These are phyloP conservation scores for Wickerhamia fluorescens DNA, from an alignment of 805 yeast species.

Conservation along the genomic window DNA sequence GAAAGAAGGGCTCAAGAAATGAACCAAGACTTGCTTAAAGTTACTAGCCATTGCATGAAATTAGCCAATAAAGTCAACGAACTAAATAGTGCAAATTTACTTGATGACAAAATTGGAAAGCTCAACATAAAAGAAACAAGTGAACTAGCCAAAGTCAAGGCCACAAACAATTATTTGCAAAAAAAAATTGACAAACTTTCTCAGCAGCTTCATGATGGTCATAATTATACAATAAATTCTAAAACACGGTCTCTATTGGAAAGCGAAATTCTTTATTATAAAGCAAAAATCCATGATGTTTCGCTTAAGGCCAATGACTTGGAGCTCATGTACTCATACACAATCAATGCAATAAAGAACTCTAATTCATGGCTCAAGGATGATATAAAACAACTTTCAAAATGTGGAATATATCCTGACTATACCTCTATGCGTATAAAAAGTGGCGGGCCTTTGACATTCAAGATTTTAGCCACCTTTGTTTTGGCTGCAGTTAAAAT, in stretches of 20 bases:
- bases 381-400: conserved; percentile 22
- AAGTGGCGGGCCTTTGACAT: conserved; percentile 15
- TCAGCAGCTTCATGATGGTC: conserved; percentile 24
- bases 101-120: conserved; percentile 7
- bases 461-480: conserved; percentile 28
- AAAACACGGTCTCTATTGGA: conserved; percentile 21
- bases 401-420: conserved; percentile 30
- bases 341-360: conserved; percentile 21
- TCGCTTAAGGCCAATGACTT: conserved; percentile 28
- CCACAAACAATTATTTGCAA: conserved; percentile 6
- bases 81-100: conserved; percentile 6
- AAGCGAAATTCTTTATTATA: conserved; percentile 39
- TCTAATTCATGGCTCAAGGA: conserved; percentile 18
- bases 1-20: conserved; percentile 21
- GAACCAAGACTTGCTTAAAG: conserved; percentile 23
- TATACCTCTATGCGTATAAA: conserved; percentile 10
- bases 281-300: conserved; percentile 41
- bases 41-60: conserved; percentile 22
- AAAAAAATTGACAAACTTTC: conserved; percentile 13
- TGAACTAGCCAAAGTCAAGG: conserved; percentile 7
- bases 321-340: conserved; percentile 26
- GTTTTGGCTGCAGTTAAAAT: conserved; percentile 32
- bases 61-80: conserved; percentile 22
- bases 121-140: conserved; percentile 8
- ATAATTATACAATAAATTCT: conserved; percentile 15